Evolutionary conservation across 345 rosid species (phyloP), one percentile per base, ranked within the genome.

Genomic region (Passiflora organensis): DNA sequence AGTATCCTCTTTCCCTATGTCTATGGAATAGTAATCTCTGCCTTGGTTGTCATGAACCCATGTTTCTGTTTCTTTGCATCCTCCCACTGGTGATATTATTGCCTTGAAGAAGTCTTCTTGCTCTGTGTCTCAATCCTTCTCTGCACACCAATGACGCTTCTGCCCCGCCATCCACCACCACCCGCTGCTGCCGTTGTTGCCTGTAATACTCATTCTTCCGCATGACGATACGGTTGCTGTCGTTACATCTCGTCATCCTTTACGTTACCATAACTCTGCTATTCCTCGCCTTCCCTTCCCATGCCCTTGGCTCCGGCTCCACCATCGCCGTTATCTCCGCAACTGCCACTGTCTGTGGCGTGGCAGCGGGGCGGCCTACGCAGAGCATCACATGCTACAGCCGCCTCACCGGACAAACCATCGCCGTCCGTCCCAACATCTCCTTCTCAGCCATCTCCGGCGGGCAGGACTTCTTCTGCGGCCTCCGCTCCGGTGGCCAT

Each of bases 361-460:
- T 86, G 56, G 72, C 72, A 18, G 76, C 95, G 32, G 60, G 58
- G 12, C 56, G 65, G 36, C 32, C 81, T 25, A 61, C 74, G 21
- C 81, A 74, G 22, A 39, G 63, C 25, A 70, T 89, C 48, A 51
- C 47, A 49, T 89, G 96, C 70, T 72, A 70, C 68, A 68, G 56
- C 14, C 60, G 9, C 22, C 37, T 13, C 38, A 16, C 18, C 2
- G 72, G 66, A 25, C 32, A 43, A 12, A 49, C 60, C 59, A 16
- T 54, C 37, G 0, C 75, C 46, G 55, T 78, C 60, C 43, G 55
- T 6, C 95, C 96, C 69, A 72, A 48, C 65, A 55, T 72, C 60
- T 82, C 95, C 11, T 89, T 78, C 71, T 78, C 87, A 45, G 62
- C 68, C 0, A 63, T 89, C 69, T 76, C 96, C 43, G 96, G 85